phyloP scores from a whole-genome alignment of 2,329 filamentous ascomycete species.

The Trichoderma aggressivum region DNA sequence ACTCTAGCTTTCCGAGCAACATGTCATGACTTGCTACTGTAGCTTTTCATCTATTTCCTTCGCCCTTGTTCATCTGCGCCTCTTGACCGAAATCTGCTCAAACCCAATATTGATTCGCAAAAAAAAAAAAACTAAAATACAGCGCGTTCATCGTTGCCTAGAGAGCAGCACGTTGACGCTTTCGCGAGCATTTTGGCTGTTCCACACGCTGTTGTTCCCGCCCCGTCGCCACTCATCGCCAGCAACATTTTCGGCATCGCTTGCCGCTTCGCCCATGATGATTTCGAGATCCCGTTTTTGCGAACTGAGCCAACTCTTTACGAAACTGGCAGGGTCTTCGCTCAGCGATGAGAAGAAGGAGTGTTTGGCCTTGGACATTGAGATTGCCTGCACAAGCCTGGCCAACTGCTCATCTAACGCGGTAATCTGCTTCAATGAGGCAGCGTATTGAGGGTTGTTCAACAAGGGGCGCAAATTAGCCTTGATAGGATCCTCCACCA shows the following conservation, averaged over 20 bases:
- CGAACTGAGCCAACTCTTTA: conserved; percentile 83
- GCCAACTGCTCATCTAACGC: conserved; percentile 82
- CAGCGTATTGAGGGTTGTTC: conserved; percentile 65
- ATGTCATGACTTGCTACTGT: conserved; percentile 6
- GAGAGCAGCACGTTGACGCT: conserved; percentile 60
- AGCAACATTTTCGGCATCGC: conserved; percentile 55
- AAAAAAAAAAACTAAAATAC: not conserved
- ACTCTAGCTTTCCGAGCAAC: not conserved
- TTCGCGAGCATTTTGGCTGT: conserved; percentile 57
- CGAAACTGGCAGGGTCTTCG: conserved; percentile 78
- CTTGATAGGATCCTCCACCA: conserved; percentile 77
- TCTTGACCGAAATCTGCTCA: not conserved
- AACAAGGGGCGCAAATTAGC: conserved; percentile 62
- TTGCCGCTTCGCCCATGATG: conserved; percentile 75
- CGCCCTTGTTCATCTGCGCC: not conserved
- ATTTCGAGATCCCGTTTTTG: conserved; percentile 90
- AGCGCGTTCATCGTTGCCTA: conserved; percentile 41
- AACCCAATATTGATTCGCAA: not conserved
- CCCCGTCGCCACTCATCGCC: conserved; percentile 68
- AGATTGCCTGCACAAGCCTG: conserved; percentile 75
- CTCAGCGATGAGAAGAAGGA: conserved; percentile 77
- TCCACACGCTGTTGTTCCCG: conserved; percentile 54
- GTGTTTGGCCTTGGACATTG: conserved; percentile 84
- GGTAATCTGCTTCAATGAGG: conserved; percentile 72
- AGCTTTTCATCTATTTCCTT: not conserved